A percentile compares a stretch with the other conserved stretches of the same genome.
Conservation (phyloP, 176 grass and related monocot genomes). For the Aegilops sharonensis region DNA sequence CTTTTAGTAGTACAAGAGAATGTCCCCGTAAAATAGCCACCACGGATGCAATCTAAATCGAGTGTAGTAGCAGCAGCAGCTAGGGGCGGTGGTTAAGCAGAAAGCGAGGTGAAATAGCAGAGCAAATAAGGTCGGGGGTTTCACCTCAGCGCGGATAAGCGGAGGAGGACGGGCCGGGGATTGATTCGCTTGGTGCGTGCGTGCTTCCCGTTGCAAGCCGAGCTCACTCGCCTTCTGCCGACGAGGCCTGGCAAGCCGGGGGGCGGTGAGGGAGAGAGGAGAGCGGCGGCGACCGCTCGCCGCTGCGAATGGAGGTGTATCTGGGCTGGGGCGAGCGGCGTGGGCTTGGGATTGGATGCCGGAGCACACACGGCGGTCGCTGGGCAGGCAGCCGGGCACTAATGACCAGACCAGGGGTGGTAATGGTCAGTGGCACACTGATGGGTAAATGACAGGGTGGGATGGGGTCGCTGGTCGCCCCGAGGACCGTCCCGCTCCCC, state of each 20-base stretch:
- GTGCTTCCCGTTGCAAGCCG: constrained; percentile 12
- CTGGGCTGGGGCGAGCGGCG: background rate
- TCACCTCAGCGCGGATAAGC: constrained; percentile 23
- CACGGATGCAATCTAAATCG: background rate
- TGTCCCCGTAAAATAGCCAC: background rate
- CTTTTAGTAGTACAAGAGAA: background rate
- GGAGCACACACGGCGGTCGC: background rate
- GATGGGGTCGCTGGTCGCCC: background rate
- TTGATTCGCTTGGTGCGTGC: background rate
- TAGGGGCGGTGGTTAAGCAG: background rate
- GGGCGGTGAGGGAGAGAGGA: background rate
- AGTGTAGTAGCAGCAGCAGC: background rate
- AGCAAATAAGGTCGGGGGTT: background rate
- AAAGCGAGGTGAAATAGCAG: background rate
- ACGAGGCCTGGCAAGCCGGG: background rate
- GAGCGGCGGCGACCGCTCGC: background rate
- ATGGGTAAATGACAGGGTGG: background rate
- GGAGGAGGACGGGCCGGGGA: background rate
- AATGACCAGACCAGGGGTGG: background rate
- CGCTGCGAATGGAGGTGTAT: background rate
- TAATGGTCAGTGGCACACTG: background rate
- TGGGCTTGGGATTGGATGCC: constrained; percentile 4
- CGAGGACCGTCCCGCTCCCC: background rate
- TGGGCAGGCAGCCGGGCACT: background rate
- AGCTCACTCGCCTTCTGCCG: background rate